Conservation (phyloP, 1,284 basidiomycete genomes). For the Tilletia indica region DNA sequence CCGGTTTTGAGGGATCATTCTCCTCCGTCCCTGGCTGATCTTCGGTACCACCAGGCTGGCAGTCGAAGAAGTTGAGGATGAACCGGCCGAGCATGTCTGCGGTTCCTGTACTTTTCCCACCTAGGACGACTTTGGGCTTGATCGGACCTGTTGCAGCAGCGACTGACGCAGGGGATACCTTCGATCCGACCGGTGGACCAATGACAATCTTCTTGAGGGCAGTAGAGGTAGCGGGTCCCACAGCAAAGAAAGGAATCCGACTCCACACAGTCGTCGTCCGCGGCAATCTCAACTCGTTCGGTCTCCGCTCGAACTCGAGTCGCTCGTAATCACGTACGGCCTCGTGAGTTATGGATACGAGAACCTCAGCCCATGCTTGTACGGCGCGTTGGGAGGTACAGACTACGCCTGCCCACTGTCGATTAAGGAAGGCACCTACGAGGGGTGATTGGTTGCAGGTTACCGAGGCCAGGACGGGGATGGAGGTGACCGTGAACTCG, state of each 20-base stretch:
- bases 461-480: not conserved
- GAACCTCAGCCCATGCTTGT: constrained; percentile 45
- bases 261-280: constrained; percentile 29
- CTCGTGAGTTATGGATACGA: constrained; percentile 28
- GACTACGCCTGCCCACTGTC: constrained; percentile 35
- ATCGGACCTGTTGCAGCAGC: constrained; percentile 27
- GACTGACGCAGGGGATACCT: not conserved
- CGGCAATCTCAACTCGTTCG: not conserved
- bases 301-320: not conserved
- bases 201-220: constrained; percentile 29
- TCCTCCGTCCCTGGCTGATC: not conserved
- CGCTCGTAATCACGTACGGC: not conserved
- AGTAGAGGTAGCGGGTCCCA: constrained; percentile 47
- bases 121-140: constrained; percentile 37
- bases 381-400: constrained; percentile 50
- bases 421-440: not conserved
- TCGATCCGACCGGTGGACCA: constrained; percentile 23
- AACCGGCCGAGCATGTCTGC: constrained; percentile 44
- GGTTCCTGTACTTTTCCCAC: constrained; percentile 45
- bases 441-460: not conserved
- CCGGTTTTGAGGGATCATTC: not conserved
- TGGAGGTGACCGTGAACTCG: constrained; percentile 6
- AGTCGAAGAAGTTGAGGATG: constrained; percentile 28
- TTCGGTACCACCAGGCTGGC: not conserved
- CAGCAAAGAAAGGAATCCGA: constrained; percentile 50